Evolutionary conservation across 805 yeast species (phyloP), one percentile per base, ranked within the genome.

Genomic region (Metschnikowia dekortorum): DNA sequence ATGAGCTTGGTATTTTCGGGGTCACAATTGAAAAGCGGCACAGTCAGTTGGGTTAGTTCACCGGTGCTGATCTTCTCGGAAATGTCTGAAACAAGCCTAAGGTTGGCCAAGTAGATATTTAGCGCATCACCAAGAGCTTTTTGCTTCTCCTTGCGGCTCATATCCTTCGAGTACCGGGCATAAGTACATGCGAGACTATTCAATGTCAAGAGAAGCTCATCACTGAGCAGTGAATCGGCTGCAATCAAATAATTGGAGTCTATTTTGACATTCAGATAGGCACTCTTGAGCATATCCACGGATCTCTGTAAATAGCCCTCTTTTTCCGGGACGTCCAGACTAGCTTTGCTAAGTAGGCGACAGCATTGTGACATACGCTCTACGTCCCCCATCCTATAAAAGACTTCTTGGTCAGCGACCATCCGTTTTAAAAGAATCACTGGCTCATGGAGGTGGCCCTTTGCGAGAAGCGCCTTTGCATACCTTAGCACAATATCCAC

Each of bases 401-500:
- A 73, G 8, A 73, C 56, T 28, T 61, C 66, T 52, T 73, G 74
- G 48, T 72, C 61, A 46, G 67, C 61, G 8, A 73, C 66, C 29
- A 73, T 60, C 18, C 58, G 56, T 36, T 54, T 51, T 42, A 73
- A 59, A 34, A 68, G 60, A 30, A 52, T 47, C 18, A 70, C 55
- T 2, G 75, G 62, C 2, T 61, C 55, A n/a, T 65, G 61, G 29
- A 66, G 57, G 51, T 69, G 59, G 31, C 75, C 76, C 49, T 73
- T 71, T 26, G 78, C 75, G 34, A 73, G 61, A 34, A 73, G 58
- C 14, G 77, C 69, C 48, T 64, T 65, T 36, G 75, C 66, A 57
- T 73, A 73, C 31, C 78, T 58, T 42, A 71, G 59, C 32, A 72
- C 68, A 34, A 73, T 70, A 54, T 73, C 77, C 40, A 73, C 65